Base-by-base conservation (phyloP, 176 grass and related monocot genomes). In the Eragrostis curvula region DNA sequence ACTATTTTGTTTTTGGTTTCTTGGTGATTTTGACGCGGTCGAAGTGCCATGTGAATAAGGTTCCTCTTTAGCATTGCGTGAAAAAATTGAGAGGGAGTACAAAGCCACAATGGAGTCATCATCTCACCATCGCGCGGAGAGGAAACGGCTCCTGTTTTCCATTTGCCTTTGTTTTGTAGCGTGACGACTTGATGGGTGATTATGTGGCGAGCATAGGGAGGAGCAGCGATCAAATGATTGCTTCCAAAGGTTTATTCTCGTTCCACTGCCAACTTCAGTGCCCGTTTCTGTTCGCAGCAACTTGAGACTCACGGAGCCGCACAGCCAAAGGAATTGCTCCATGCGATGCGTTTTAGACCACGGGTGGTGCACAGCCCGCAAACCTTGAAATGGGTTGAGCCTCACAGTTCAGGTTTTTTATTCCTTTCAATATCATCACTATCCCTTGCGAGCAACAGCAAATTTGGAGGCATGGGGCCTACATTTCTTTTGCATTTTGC, bases 51-150 rank as follows among this genome's bases (percentile, higher is more conserved):
- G 47, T 58, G 72, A 68, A 77, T 61, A 12, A 21, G 68, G 23
- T 23, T 62, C 48, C 9, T 62, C 28, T 58, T 60, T 5, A 72
- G 55, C 42, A 7, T 50, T 36, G 5, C 20, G 23, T 28, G 70
- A n/a, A 74, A 64, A n/a, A n/a, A n/a, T n/a, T n/a, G n/a, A n/a
- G n/a, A n/a, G n/a, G n/a, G n/a, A n/a, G n/a, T n/a, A n/a, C n/a
- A n/a, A n/a, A n/a, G n/a, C n/a, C n/a, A 71, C 7, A 6, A 72
- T 79, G 75, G 76, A 80, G 70, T 25, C 82, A 85, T 84, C 53
- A 4, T 68, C 43, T 84, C 23, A 42, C n/a, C 50, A 79, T 44
- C 36, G 3, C 8, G 29, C 28, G 23, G 24, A 45, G 23, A 43
- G n/a, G n/a, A 43, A 18, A 50, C 12, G 11, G 21, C 8, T 42